phyloP scores from a whole-genome alignment of 139 green algal genomes.

The Chlamydomonas sphaeroides region DNA sequence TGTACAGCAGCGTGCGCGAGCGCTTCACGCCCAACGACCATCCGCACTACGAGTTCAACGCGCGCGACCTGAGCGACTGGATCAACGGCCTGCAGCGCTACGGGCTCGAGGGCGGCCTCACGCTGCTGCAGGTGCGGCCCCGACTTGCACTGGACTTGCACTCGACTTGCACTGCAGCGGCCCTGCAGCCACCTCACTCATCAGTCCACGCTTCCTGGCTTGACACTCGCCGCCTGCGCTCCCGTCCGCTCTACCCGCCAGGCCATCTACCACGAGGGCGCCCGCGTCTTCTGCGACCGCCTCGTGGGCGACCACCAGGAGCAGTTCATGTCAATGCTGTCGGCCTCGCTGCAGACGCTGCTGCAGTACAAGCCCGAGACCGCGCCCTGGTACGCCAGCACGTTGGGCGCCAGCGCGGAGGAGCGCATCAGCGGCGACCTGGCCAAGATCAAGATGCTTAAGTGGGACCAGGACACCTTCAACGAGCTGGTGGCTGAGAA shows the following conservation, averaged over 20 bases:
- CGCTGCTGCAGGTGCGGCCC: conserved; percentile 33
- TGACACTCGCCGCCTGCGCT: background rate
- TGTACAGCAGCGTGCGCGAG: conserved; percentile 64
- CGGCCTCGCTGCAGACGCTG: background rate
- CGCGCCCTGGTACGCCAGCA: conserved; percentile 45
- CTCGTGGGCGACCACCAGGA: conserved; percentile 55
- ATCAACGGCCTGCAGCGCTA: conserved; percentile 60
- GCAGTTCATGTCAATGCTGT: background rate
- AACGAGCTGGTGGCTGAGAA: conserved; percentile 61
- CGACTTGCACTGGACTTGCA: no score
- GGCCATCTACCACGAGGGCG: conserved; percentile 66
- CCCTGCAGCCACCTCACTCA: no score
- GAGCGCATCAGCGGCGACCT: conserved; percentile 51
- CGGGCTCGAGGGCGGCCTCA: conserved; percentile 40
- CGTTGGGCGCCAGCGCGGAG: conserved; percentile 47
- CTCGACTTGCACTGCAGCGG: no score
- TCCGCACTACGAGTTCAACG: conserved; percentile 76
- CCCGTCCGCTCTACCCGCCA: conserved; percentile 39
- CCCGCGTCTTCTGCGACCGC: conserved; percentile 70
- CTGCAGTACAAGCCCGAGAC: conserved; percentile 39
- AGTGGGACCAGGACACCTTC: conserved; percentile 61
- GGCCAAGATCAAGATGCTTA: conserved; percentile 42
- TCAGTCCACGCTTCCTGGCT: no score
- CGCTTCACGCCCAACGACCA: conserved; percentile 61
- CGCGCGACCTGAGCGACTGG: conserved; percentile 71